Conservation (phyloP, 2,329 filamentous ascomycete genomes). For the Alternaria sp. region DNA sequence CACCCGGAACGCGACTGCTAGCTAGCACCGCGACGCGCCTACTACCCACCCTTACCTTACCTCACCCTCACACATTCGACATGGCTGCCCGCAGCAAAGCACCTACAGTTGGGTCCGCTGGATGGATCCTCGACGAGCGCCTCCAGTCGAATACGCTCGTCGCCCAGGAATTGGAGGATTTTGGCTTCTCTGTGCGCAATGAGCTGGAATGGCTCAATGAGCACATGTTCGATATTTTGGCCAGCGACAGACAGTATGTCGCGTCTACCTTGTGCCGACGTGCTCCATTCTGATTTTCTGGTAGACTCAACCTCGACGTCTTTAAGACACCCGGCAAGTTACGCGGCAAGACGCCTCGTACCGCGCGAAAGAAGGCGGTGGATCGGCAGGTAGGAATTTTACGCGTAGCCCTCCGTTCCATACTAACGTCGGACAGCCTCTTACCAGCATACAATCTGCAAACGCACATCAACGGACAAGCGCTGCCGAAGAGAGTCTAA, state of each 20-base stretch:
- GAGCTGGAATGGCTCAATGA: conserved; percentile 99
- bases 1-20: conserved; percentile 25
- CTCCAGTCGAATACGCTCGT: conserved; percentile 78
- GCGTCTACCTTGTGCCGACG: conserved; percentile 16
- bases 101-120: conserved; percentile 75
- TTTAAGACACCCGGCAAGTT: conserved; percentile 92
- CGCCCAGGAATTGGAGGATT: conserved; percentile 87
- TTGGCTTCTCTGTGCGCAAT: conserved; percentile 88
- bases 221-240: conserved; percentile 95
- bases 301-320: conserved; percentile 88
- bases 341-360: conserved; percentile 81
- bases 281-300: conserved; percentile 34
- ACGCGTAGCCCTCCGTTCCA: conserved; percentile 53
- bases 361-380: conserved; percentile 66
- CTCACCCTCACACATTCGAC: conserved; percentile 19
- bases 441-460: conserved; percentile 59
- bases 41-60: conserved; percentile 15
- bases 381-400: conserved; percentile 71
- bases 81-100: conserved; percentile 49
- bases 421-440: conserved; percentile 51
- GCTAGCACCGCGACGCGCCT: conserved; percentile 38
- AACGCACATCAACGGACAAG: conserved; percentile 58
- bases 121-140: conserved; percentile 88
- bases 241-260: conserved; percentile 82
- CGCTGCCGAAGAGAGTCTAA: conserved; percentile 62